Evolutionary conservation across 2,329 filamentous ascomycete genomes (phyloP), one percentile per base, ranked within the genome.

Genomic region (Calycina marina): DNA sequence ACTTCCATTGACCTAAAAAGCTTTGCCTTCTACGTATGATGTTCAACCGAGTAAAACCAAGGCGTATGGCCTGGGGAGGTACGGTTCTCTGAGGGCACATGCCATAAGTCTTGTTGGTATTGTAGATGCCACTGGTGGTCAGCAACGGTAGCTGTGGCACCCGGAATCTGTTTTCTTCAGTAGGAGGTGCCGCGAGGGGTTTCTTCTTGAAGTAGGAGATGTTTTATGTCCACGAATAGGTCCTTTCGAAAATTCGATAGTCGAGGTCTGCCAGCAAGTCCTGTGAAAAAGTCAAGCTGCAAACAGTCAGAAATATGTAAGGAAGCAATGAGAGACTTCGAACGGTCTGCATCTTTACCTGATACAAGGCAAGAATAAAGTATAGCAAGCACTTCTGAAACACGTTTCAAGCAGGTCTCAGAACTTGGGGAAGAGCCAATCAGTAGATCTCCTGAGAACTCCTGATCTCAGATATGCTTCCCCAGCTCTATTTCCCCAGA

Each of bases 161-260:
- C 32, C 70, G 63, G 45, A 76, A 77, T 4, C 71, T 63, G 43
- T 74, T 72, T 28, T 59, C 46, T 2, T 69, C 68, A 9, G 60
- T 53, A 10, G 72, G 70, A 2, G 72, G 67, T 9, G 69, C 65
- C 4, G 65, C 70, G 42, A 67, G 77, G 11, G 71, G 71, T 30
- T 76, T 72, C 42, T 67, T 72, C 39, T 62, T 64, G 53, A 62
- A 75, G 51, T 72, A 69, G 15, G 61, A 65, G 25, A 73, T 61
- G 43, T 73, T 70, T 44, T 72, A 72, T 3, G 48, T 43, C 6
- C 52, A 39, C 12, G 61, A 61, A 41, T 67, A 67, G 28, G 61
- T 59, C 12, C 69, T 69, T 40, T 60, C 54, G 39, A 73, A 70
- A 12, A 54, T 59, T 16, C 63, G 63, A 41, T 67, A 67, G 47